A percentile compares a stretch with the other conserved stretches of the same genome.
phyloP scores from a whole-genome alignment of 768 basidiomycete species.

The Mycena pura region DNA sequence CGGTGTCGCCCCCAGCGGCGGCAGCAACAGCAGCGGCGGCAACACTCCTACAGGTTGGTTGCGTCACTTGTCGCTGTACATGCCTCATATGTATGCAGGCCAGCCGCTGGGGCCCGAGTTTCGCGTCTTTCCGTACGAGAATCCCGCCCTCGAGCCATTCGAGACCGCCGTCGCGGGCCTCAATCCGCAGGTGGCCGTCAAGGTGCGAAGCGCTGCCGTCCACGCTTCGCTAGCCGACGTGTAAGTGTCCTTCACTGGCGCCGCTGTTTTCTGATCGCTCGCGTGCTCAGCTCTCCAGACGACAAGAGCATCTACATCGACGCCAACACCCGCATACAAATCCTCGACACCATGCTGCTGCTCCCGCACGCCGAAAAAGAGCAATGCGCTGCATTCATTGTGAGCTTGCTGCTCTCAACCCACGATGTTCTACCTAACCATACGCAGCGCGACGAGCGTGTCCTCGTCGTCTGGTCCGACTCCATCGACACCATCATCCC shows the following conservation, averaged over 20 bases:
- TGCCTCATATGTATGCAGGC: conserved; percentile 2
- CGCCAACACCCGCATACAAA: conserved; percentile 83
- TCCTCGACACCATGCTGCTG: conserved; percentile 78
- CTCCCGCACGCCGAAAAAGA: conserved; percentile 86
- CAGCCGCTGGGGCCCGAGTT: conserved; percentile 49
- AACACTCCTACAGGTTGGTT: conserved; percentile 31
- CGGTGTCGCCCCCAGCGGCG: conserved; percentile 34
- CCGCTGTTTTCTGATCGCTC: conserved; percentile 34
- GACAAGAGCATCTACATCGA: conserved; percentile 73
- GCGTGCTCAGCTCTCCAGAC: conserved; percentile 56
- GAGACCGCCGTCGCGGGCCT: conserved; percentile 72
- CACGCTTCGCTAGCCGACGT: conserved; percentile 77
- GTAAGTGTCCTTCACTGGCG: conserved; percentile 56
- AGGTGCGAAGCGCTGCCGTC: conserved; percentile 78
- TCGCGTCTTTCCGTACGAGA: conserved; percentile 87
- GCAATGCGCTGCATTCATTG: conserved; percentile 87
- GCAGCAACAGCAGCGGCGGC: conserved; percentile 20
- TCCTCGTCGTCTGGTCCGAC: conserved; percentile 86
- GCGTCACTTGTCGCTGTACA: neutral
- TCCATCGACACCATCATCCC: conserved; percentile 80
- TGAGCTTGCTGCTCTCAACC: conserved; percentile 41
- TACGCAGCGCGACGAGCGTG: conserved; percentile 77
- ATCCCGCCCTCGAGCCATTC: conserved; percentile 72
- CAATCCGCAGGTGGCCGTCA: conserved; percentile 85
- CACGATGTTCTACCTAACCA: neutral